phyloP scores from a whole-genome alignment of 179 eudicot genomes.

The Silene coronaria region DNA sequence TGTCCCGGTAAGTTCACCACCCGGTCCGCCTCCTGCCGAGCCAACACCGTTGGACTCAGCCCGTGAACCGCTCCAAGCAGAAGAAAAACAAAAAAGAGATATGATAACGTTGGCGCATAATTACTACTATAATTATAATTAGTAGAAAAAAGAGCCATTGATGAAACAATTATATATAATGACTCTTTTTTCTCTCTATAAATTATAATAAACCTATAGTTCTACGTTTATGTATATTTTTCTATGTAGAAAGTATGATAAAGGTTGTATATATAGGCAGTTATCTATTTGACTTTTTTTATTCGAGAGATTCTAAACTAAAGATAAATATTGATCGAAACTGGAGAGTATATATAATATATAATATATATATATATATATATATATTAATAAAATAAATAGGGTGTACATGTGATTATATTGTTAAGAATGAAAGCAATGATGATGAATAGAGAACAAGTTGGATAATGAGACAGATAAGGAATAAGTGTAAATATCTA shows the following conservation, averaged over 20 bases:
- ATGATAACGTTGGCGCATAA: not conserved
- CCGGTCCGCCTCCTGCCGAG: slow-evolving; percentile 49
- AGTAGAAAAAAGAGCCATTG: slow-evolving; percentile 18
- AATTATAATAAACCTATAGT: too few species aligned
- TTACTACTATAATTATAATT: not conserved
- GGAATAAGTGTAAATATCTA: not conserved
- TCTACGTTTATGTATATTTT: not conserved
- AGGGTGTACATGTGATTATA: too few species aligned
- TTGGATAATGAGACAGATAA: slow-evolving; percentile 20
- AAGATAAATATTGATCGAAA: too few species aligned
- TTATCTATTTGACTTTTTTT: too few species aligned
- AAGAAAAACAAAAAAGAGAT: not conserved
- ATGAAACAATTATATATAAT: not conserved
- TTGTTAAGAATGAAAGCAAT: too few species aligned
- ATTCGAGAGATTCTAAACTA: too few species aligned
- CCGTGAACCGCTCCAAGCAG: not conserved
- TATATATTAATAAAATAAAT: too few species aligned
- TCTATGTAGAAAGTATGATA: not conserved
- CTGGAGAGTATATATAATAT: too few species aligned
- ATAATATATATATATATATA: too few species aligned
- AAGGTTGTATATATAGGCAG: not conserved
- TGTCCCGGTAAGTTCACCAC: slow-evolving; percentile 61
- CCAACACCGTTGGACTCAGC: slow-evolving; percentile 22
- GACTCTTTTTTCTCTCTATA: too few species aligned
- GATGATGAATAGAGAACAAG: not conserved